Base-by-base conservation (phyloP, 108 stramenopile species). In the Skeletonema marinoi region DNA sequence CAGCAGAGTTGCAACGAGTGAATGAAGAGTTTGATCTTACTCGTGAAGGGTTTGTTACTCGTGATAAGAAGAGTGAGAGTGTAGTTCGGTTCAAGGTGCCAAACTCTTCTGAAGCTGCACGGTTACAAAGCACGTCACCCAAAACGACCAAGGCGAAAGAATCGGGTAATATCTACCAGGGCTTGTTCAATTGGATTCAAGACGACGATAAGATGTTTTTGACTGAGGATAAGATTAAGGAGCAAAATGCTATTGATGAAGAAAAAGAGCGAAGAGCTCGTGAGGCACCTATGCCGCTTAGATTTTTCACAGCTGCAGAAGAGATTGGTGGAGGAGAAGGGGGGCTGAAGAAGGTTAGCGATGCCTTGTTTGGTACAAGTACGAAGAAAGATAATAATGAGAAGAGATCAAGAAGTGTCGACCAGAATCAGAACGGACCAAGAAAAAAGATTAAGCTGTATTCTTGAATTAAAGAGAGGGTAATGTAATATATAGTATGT, bases 171-270 rank as follows among this genome's bases (percentile, higher is more conserved):
- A 80, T 73, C 0, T 66, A 80, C 61, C n/a, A 60, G 39, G 78
- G 78, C 7, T 71, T 80, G 61, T 80, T 80, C 67, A 62, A 66
- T 14, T 80, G 78, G 78, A 66, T 80, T 21, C 54, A 56, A 25
- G 33, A 68, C 54, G 61, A 80, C 42, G 78, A 80, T 21, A 48
- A 63, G 32, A 80, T 80, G 72, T 80, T 80, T 36, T 60, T 73
- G 31, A 61, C 71, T 21, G 78, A 80, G 33, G 72, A 68, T 17
- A 56, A 80, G 60, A 30, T 80, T n/a, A 50, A 80, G 36, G 78
- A 73, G 32, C 78, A 80, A 60, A 54, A 79, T 60, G 65, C 19
- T 3, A 41, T 60, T 48, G 29, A 71, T 32, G 63, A 42, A 14
- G 71, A 68, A 42, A 31, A 35, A 31, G 66, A 79, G 41, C 25